phyloP scores from a whole-genome alignment of 495 filamentous ascomycete species.

The Zalerion maritima region DNA sequence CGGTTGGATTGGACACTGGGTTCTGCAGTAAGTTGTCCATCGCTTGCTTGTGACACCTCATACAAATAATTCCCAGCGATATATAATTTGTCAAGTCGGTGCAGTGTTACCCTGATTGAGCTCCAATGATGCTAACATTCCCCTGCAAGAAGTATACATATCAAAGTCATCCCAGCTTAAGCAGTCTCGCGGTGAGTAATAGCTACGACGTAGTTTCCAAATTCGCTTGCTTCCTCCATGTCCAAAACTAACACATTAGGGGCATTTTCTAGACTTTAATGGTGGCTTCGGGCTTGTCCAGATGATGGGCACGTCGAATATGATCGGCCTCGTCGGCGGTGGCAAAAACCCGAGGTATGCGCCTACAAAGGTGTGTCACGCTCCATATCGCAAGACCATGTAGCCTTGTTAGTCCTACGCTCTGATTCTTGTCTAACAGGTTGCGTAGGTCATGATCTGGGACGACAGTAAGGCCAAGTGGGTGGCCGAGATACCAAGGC shows the following conservation, averaged over 20 bases:
- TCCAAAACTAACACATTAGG: conserved; percentile 1
- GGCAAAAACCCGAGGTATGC: conserved; percentile 77
- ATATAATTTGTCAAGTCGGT: background rate
- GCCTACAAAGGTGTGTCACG: conserved; percentile 57
- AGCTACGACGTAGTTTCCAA: conserved; percentile 12
- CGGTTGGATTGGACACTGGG: conserved; percentile 74
- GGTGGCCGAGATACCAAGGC: conserved; percentile 39
- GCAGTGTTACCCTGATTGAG: no score
- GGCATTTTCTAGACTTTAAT: conserved; percentile 53
- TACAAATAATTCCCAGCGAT: conserved; percentile 1
- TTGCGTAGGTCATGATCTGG: conserved; percentile 66
- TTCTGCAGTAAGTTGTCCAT: conserved; percentile 57
- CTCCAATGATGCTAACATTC: conserved; percentile 9
- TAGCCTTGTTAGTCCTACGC: conserved; percentile 3
- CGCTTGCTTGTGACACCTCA: conserved; percentile 5
- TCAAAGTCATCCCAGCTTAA: conserved; percentile 63
- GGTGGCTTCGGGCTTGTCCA: conserved; percentile 70
- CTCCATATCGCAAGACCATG: background rate
- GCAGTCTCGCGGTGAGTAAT: conserved; percentile 45
- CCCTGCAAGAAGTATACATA: conserved; percentile 48
- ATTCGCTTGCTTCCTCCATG: conserved; percentile 2
- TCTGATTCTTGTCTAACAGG: background rate
- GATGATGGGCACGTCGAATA: conserved; percentile 82
- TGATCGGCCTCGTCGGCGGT: conserved; percentile 79
- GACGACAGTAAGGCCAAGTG: conserved; percentile 69